Percentiles rank a stretch among this genome's conserved stretches.
These are phyloP conservation scores for Lasiodiplodia theobromae DNA, from an alignment of 2,329 filamentous ascomycete genomes.

Conservation along the genomic window DNA sequence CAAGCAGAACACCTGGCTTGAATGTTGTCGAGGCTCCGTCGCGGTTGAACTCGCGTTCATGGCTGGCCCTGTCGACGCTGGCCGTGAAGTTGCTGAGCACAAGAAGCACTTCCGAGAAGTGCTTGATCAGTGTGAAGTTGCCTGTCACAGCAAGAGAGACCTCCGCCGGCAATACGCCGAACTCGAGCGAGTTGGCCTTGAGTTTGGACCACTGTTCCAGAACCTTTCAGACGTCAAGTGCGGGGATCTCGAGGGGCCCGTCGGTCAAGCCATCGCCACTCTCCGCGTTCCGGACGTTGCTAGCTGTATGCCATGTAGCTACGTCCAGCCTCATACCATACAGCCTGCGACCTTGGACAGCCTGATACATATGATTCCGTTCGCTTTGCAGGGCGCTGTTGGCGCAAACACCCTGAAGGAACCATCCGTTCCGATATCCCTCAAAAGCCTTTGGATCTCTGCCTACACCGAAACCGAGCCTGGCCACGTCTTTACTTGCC, in stretches of 20 bases:
- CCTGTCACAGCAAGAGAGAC: slow-evolving; percentile 14
- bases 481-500: slow-evolving; percentile 7
- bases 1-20: slow-evolving; percentile 7
- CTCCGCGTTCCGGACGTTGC: slow-evolving; percentile 9
- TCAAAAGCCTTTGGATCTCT: slow-evolving; percentile 17
- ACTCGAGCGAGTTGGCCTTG: slow-evolving; percentile 14
- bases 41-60: slow-evolving; percentile 3
- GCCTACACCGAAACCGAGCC: not conserved
- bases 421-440: slow-evolving; percentile 4
- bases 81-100: not conserved
- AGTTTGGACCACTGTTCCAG: slow-evolving; percentile 13
- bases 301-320: slow-evolving; percentile 5
- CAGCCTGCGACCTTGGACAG: slow-evolving; percentile 25
- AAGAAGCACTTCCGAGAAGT: slow-evolving; percentile 5
- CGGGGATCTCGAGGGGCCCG: not conserved
- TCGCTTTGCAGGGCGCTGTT: slow-evolving; percentile 5
- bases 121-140: slow-evolving; percentile 14
- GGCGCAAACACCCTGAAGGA: slow-evolving; percentile 2
- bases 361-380: slow-evolving; percentile 14
- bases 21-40: slow-evolving; percentile 14
- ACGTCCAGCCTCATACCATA: slow-evolving; percentile 15
- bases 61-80: slow-evolving; percentile 8
- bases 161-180: slow-evolving; percentile 18
- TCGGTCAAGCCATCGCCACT: slow-evolving; percentile 10
- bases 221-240: slow-evolving; percentile 21